phyloP scores from a whole-genome alignment of 345 rosid genomes.

The Corchorus olitorius region DNA sequence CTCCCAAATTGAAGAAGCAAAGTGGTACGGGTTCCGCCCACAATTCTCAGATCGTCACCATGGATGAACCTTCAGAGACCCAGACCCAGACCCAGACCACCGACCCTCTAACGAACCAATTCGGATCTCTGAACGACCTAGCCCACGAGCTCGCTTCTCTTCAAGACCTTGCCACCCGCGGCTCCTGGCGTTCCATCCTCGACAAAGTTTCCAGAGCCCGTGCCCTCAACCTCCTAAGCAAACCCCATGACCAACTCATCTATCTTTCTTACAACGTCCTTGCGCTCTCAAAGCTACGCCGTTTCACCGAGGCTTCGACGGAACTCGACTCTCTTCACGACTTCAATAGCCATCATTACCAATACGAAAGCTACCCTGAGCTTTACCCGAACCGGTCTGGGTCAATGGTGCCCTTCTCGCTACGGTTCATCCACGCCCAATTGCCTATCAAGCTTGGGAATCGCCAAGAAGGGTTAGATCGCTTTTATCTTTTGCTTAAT shows the following conservation, averaged over 20 bases:
- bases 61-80: not conserved
- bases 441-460: slow-evolving; percentile 62
- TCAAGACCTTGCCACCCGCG: slow-evolving; percentile 80
- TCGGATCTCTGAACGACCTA: slow-evolving; percentile 65
- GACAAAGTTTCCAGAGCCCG: slow-evolving; percentile 70
- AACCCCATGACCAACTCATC: slow-evolving; percentile 86
- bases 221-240: slow-evolving; percentile 57
- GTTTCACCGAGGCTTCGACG: slow-evolving; percentile 67
- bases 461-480: slow-evolving; percentile 72
- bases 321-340: slow-evolving; percentile 89
- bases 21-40: no score
- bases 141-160: slow-evolving; percentile 79
- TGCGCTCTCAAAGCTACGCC: slow-evolving; percentile 82
- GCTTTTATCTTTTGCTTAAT: slow-evolving; percentile 68
- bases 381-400: slow-evolving; percentile 68
- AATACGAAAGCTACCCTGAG: slow-evolving; percentile 75
- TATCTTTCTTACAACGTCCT: slow-evolving; percentile 79
- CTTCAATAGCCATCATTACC: slow-evolving; percentile 65
- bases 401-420: slow-evolving; percentile 90
- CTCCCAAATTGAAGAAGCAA: no score
- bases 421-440: slow-evolving; percentile 82
- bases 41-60: slow-evolving; percentile 1
- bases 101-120: slow-evolving; percentile 53
- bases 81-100: slow-evolving; percentile 4
- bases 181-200: slow-evolving; percentile 85